Percentiles rank a stretch among this genome's conserved stretches.
These are phyloP conservation scores for Zymoseptoria pseudotritici DNA, from an alignment of 2,329 filamentous ascomycete species.

Conservation along the genomic window DNA sequence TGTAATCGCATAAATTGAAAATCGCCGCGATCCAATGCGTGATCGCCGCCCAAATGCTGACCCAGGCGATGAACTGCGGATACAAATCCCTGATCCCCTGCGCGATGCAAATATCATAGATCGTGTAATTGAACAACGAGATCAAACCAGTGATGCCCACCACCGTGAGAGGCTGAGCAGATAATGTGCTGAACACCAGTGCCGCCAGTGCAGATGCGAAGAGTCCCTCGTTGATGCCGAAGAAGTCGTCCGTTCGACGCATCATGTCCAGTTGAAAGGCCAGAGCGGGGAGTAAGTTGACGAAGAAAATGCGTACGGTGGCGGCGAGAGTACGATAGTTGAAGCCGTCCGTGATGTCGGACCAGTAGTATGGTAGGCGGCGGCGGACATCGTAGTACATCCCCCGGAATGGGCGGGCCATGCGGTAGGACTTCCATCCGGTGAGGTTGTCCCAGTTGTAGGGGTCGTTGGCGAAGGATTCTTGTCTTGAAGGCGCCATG, in stretches of 20 bases:
- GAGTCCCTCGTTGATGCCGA: constrained; percentile 50
- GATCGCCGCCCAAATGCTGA: constrained; percentile 50
- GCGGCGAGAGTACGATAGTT: constrained; percentile 50
- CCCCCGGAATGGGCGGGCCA: constrained; percentile 41
- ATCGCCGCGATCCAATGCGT: constrained; percentile 51
- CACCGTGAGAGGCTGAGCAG: constrained; percentile 49
- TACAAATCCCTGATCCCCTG: constrained; percentile 45
- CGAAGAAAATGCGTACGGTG: constrained; percentile 53
- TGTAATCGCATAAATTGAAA: constrained; percentile 49
- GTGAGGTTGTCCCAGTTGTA: constrained; percentile 30
- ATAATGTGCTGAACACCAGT: constrained; percentile 47
- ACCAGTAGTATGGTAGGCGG: constrained; percentile 49
- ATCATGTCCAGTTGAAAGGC: constrained; percentile 54
- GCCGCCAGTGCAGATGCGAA: constrained; percentile 50
- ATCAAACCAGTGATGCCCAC: constrained; percentile 52
- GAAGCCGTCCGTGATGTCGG: constrained; percentile 48
- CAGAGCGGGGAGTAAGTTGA: constrained; percentile 51
- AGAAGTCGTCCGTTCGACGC: constrained; percentile 44
- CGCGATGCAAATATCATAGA: constrained; percentile 48
- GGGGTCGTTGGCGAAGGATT: constrained; percentile 25
- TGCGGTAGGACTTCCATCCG: constrained; percentile 31
- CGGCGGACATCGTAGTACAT: constrained; percentile 50
- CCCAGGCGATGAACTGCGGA: constrained; percentile 50
- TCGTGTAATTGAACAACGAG: constrained; percentile 51
- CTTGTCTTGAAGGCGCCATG: constrained; percentile 2